These are phyloP conservation scores for Yamadazyma diospyri DNA, from an alignment of 1,139 yeast species.

Conservation along the genomic window DNA sequence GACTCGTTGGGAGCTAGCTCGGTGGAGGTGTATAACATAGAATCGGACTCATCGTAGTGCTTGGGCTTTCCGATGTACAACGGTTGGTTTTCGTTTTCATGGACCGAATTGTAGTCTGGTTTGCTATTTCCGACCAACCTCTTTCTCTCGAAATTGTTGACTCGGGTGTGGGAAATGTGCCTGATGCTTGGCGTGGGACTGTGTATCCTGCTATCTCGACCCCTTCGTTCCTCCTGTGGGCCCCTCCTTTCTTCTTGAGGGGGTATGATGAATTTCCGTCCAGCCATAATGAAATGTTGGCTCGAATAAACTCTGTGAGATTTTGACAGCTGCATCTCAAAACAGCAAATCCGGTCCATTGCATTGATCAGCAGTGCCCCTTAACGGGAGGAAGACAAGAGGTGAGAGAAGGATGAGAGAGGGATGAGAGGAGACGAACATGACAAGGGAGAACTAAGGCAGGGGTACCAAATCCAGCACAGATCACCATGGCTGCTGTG, in stretches of 20 bases:
- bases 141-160: constrained; percentile 17
- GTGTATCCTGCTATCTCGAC: background rate
- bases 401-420: no score
- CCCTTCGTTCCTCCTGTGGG: background rate
- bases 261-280: background rate
- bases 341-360: no score
- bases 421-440: no score
- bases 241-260: background rate
- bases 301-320: background rate
- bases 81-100: constrained; percentile 16
- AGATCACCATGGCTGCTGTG: no score
- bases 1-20: background rate
- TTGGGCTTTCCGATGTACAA: constrained; percentile 10
- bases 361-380: no score
- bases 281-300: constrained; percentile 1
- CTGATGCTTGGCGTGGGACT: constrained; percentile 34
- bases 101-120: constrained; percentile 15
- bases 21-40: constrained; percentile 7
- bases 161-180: constrained; percentile 31
- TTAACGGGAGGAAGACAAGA: no score
- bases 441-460: no score
- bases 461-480: no score
- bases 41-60: constrained; percentile 6
- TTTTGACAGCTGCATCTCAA: constrained; percentile 3
- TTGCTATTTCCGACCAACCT: constrained; percentile 7